Conservation (phyloP, 257 asterid genomes). For the Nicotiana tomentosiformis region DNA sequence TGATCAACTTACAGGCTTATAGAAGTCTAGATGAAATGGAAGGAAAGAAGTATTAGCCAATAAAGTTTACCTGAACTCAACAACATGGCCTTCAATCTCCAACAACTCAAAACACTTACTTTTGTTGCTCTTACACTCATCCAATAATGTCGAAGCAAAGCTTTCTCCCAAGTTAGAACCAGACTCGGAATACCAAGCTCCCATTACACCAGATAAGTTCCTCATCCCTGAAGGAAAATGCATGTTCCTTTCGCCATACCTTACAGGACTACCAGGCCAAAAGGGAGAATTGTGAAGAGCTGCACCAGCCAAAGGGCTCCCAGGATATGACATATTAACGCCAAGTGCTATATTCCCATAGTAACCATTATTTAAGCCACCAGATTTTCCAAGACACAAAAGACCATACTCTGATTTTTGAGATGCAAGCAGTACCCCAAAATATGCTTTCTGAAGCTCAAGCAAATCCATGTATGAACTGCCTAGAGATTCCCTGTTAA, state of each 20-base stretch:
- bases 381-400: neutral
- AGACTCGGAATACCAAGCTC: constrained; percentile 10
- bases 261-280: constrained; percentile 20
- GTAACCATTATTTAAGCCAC: constrained; percentile 1
- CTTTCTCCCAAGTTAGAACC: constrained; percentile 5
- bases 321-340: constrained; percentile 10
- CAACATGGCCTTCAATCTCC: constrained; percentile 49
- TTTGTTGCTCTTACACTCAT: constrained; percentile 58
- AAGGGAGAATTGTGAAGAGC: constrained; percentile 15
- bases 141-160: constrained; percentile 38
- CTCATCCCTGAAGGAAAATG: constrained; percentile 12
- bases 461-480: constrained; percentile 16
- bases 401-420: constrained; percentile 18
- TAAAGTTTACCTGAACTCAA: constrained; percentile 45
- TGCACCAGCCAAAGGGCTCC: constrained; percentile 21
- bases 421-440: constrained; percentile 8
- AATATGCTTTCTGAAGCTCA: constrained; percentile 23
- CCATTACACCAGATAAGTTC: constrained; percentile 12
- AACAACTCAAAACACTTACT: constrained; percentile 43
- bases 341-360: constrained; percentile 15
- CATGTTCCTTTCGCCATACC: constrained; percentile 11
- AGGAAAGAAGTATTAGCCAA: neutral
- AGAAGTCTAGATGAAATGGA: neutral
- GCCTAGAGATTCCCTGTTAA: constrained; percentile 11
- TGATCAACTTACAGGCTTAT: neutral